Percentiles rank a stretch among this genome's conserved stretches.
phyloP scores from a whole-genome alignment of 225 moss, liverwort and hornwort species.

The Rhytidiadelphus loreus region DNA sequence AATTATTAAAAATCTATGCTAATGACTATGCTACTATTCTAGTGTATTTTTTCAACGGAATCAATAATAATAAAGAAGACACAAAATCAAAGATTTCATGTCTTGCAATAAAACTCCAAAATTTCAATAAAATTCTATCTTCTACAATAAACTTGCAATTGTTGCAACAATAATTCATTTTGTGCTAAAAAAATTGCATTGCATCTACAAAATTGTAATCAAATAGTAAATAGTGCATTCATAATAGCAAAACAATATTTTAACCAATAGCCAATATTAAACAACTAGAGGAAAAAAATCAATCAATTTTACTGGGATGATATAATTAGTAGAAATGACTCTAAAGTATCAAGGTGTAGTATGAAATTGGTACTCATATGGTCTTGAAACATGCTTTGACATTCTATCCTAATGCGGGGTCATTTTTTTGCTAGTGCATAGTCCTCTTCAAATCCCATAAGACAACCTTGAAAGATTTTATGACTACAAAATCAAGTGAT shows the following conservation, averaged over 20 bases:
- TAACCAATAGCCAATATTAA: rapidly evolving
- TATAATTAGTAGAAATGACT: neutral
- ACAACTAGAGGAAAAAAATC: neutral
- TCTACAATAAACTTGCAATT: neutral
- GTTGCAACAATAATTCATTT: neutral
- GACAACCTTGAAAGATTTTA: neutral
- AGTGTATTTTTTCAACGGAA: neutral
- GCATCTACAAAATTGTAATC: neutral
- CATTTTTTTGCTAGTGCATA: rapidly evolving
- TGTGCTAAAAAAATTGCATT: neutral
- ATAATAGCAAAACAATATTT: neutral
- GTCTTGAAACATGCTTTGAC: rapidly evolving
- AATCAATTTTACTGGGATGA: neutral
- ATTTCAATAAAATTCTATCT: neutral
- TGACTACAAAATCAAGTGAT: neutral
- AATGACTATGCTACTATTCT: neutral
- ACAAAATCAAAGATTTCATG: rapidly evolving
- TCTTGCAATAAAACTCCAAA: neutral
- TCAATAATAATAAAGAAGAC: neutral
- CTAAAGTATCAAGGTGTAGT: rapidly evolving
- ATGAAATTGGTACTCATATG: neutral
- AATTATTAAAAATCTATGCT: too few relatives aligned
- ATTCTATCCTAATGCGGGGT: neutral
- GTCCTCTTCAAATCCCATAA: rapidly evolving
- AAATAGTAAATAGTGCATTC: neutral